These are phyloP conservation scores for Stagonosporopsis cucurbitacearum DNA, from an alignment of 2,329 filamentous ascomycete genomes.

Conservation along the genomic window DNA sequence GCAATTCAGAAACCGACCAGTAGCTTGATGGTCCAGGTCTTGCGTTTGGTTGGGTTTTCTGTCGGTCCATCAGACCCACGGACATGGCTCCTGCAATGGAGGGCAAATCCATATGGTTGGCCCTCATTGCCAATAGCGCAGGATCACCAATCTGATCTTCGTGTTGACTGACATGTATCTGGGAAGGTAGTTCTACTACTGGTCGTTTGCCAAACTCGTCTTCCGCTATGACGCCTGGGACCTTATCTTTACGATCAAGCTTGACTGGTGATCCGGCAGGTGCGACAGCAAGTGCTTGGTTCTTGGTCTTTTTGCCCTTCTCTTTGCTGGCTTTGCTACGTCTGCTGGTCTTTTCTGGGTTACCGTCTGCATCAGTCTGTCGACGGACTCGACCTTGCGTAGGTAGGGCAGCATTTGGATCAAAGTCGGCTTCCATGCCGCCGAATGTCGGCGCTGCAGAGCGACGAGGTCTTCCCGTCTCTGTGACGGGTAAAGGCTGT, in stretches of 20 bases:
- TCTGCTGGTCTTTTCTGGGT: constrained; percentile 49
- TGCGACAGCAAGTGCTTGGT: constrained; percentile 49
- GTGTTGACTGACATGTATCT: constrained; percentile 31
- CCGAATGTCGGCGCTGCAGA: constrained; percentile 74
- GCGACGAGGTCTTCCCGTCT: constrained; percentile 58
- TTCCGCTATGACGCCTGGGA: constrained; percentile 42
- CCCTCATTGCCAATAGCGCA: constrained; percentile 18
- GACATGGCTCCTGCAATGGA: constrained; percentile 19
- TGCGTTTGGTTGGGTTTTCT: constrained; percentile 40
- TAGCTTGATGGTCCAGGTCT: constrained; percentile 77
- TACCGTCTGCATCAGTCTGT: constrained; percentile 42
- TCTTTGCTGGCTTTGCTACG: constrained; percentile 50
- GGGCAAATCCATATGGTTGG: constrained; percentile 6
- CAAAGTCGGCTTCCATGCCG: constrained; percentile 68
- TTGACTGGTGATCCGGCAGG: constrained; percentile 46
- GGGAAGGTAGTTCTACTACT: constrained; percentile 37
- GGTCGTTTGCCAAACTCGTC: constrained; percentile 40
- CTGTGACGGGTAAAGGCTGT: constrained; percentile 51
- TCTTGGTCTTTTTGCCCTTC: constrained; percentile 52
- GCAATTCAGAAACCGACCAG: constrained; percentile 84
- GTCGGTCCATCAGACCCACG: constrained; percentile 45
- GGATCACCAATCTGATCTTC: constrained; percentile 41
- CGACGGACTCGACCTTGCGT: constrained; percentile 46
- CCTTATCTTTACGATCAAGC: constrained; percentile 42
- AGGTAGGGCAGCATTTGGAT: constrained; percentile 51